Percentiles rank a stretch among this genome's conserved stretches.
These are phyloP conservation scores for Apiospora koreana DNA, from an alignment of 2,329 filamentous ascomycete species.

Conservation along the genomic window DNA sequence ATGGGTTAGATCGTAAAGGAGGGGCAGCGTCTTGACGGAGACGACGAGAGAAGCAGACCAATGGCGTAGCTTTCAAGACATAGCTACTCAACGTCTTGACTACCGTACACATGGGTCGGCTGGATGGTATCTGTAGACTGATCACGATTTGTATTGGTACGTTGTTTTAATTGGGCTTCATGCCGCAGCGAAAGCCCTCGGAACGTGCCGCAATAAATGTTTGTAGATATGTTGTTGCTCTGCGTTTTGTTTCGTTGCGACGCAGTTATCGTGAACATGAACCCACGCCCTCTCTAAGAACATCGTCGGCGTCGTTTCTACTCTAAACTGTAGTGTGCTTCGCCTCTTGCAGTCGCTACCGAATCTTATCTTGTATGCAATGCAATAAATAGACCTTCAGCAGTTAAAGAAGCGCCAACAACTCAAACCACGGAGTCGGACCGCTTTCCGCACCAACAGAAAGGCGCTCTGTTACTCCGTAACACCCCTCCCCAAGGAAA, in stretches of 20 bases:
- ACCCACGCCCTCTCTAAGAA: background rate
- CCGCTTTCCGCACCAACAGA: background rate
- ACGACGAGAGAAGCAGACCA: too few species aligned
- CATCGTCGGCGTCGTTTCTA: background rate
- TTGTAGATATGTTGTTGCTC: background rate
- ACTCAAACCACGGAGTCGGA: background rate
- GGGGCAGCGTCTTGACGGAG: background rate
- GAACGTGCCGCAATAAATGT: background rate
- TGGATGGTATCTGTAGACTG: background rate
- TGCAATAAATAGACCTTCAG: background rate
- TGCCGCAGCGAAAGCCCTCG: background rate
- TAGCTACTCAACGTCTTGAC: background rate
- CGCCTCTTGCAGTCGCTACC: background rate
- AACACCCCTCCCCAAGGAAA: background rate
- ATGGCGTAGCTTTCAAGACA: background rate
- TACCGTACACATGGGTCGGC: background rate
- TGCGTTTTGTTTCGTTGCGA: background rate
- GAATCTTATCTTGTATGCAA: background rate
- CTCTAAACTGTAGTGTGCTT: background rate
- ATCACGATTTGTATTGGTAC: background rate
- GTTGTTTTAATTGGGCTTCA: background rate
- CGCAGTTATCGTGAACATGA: background rate
- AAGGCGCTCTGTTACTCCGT: background rate
- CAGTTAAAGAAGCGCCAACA: background rate
- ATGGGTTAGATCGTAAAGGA: slow-evolving; percentile 1